Base-by-base conservation (phyloP, 108 stramenopile species). In the Conticribra weissflogii region DNA sequence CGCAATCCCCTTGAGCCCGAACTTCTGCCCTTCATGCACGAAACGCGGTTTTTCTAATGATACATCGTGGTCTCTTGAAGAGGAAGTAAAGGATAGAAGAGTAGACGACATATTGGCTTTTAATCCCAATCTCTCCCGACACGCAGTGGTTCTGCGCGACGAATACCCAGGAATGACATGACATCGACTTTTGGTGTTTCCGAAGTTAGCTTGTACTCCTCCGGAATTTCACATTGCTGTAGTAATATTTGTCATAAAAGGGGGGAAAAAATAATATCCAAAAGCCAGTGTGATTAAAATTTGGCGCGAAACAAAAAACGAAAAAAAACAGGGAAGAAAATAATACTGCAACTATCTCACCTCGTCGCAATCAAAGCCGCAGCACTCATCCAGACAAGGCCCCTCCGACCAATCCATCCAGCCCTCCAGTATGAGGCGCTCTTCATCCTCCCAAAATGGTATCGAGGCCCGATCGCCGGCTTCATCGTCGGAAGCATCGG, bases 161-260 rank as follows among this genome's bases (percentile, higher is more conserved):
- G 63, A 44, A 78, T 78, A 19, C 76, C 76, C 31, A 78, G 76
- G 41, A 78, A 78, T 23, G 76, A 45, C 76, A 78, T 78, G 16
- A 78, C 69, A 58, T 78, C 76, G 25, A 78, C 63, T 49, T 56
- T 78, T 25, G 73, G 73, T 46, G 23, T 31, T 55, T 29, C 54
- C 41, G 36, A 62, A n/a, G n/a, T 55, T 16, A 51, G 16, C 24
- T 78, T 78, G 58, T 70, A 78, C 30, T 78, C 63, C 53, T 78
- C 76, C 8, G 76, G 76, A 14, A 78, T 78, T 15, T 78, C 76
- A 60, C 76, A 78, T 68, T 78, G 76, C 76, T 72, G 59, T 5
- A 31, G 46, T 22, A 29, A 34, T n/a, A 24, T 29, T 7, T 28
- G 29, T 12, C 17, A 47, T 8, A 45, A 50, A 27, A 16, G 19